These are phyloP conservation scores for Penicillium brevicompactum DNA, from an alignment of 2,329 filamentous ascomycete species.

Conservation along the genomic window DNA sequence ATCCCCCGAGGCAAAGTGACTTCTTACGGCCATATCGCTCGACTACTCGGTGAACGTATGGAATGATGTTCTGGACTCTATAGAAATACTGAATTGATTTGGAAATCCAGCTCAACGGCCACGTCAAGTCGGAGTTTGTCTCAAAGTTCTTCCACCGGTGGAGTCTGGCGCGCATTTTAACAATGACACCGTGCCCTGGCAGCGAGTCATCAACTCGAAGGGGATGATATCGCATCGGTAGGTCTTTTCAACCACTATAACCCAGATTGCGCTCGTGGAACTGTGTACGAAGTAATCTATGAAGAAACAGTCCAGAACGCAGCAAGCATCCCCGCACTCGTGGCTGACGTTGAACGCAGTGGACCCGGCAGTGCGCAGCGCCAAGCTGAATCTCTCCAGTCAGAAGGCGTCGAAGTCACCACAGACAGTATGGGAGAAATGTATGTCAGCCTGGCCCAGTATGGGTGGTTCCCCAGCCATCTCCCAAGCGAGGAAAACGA, in stretches of 20 bases:
- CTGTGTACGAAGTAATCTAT: neutral
- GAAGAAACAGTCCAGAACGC: neutral
- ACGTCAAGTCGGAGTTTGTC: conserved; percentile 84
- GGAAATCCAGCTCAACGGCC: conserved; percentile 63
- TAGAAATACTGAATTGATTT: neutral
- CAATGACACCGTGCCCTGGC: conserved; percentile 83
- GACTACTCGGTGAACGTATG: conserved; percentile 62
- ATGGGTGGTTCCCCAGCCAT: conserved; percentile 53
- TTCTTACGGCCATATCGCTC: conserved; percentile 76
- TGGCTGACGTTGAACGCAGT: conserved; percentile 24
- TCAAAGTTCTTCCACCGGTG: conserved; percentile 76
- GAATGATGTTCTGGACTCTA: conserved; percentile 6
- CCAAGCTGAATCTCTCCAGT: conserved; percentile 44
- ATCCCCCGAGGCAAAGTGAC: conserved; percentile 83
- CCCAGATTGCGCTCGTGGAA: no score
- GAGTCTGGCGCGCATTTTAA: conserved; percentile 62
- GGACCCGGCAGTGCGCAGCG: conserved; percentile 46
- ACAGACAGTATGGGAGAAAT: conserved; percentile 48
- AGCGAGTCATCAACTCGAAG: conserved; percentile 86
- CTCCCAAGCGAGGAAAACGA: conserved; percentile 50
- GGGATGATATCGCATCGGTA: conserved; percentile 84
- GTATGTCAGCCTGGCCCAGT: conserved; percentile 44
- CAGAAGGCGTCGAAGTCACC: conserved; percentile 46
- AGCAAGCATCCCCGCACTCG: neutral
- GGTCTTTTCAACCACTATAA: conserved; percentile 15